Evolutionary conservation across 2,329 filamentous ascomycete genomes (phyloP).

Genomic region (Pseudogymnoascus sp.): DNA sequence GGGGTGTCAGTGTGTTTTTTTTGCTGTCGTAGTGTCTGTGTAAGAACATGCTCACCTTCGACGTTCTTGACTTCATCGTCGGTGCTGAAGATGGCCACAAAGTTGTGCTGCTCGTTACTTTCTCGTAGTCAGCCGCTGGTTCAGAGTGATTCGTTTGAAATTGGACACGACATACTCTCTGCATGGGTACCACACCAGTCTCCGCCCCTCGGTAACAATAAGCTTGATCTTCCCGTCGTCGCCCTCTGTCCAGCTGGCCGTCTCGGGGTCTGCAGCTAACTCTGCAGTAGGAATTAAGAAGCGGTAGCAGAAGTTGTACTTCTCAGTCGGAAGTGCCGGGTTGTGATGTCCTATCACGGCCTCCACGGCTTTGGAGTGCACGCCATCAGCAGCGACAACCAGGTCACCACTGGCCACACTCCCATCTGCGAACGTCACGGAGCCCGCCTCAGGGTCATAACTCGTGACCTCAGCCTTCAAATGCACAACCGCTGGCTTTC

Average conservation of each 20-base stretch:
- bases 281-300: conserved; percentile 31
- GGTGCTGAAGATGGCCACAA: conserved; percentile 19
- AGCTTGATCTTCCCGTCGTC: conserved; percentile 24
- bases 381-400: conserved; percentile 35
- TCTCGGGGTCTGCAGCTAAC: conserved; percentile 27
- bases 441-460: conserved; percentile 17
- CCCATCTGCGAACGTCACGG: conserved; percentile 27
- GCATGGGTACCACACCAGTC: conserved; percentile 24
- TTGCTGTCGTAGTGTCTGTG: neutral
- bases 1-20: conserved; percentile 12
- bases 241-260: conserved; percentile 25
- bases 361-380: conserved; percentile 27
- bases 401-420: conserved; percentile 30
- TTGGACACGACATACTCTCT: conserved; percentile 19
- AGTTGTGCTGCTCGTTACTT: conserved; percentile 17
- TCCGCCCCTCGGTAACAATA: conserved; percentile 18
- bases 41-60: conserved; percentile 7
- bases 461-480: conserved; percentile 14
- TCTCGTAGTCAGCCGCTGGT: neutral
- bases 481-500: conserved; percentile 21
- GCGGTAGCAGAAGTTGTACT: conserved; percentile 29
- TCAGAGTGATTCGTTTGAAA: neutral
- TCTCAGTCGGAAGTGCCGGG: conserved; percentile 16
- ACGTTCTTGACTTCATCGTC: conserved; percentile 13
- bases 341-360: conserved; percentile 25